A percentile compares a stretch with the other conserved stretches of the same genome.
Evolutionary conservation across 2,329 filamentous ascomycete genomes (phyloP).

Genomic region (Colletotrichum sp.): DNA sequence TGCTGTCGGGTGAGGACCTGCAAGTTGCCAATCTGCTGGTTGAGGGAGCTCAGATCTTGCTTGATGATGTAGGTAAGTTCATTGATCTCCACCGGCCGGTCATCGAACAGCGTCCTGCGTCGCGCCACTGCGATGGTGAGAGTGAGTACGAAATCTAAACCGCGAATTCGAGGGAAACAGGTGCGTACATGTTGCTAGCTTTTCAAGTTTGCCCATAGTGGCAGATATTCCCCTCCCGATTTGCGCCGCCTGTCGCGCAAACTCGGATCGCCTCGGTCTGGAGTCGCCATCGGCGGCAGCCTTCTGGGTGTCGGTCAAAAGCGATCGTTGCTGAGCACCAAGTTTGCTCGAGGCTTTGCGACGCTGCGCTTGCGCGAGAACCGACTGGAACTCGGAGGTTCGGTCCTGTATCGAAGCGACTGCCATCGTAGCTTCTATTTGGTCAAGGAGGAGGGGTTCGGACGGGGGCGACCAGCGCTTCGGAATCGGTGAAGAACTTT

Average conservation of each 20-base stretch:
- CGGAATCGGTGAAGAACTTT: neutral
- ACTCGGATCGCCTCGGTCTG: slow-evolving; percentile 78
- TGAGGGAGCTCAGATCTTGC: slow-evolving; percentile 85
- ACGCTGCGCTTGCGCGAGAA: slow-evolving; percentile 85
- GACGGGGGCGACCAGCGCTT: neutral
- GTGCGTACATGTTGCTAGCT: slow-evolving; percentile 78
- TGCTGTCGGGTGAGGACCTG: slow-evolving; percentile 79
- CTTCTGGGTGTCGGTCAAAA: slow-evolving; percentile 78
- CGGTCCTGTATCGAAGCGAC: slow-evolving; percentile 90
- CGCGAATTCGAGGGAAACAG: neutral
- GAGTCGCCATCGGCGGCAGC: slow-evolving; percentile 60
- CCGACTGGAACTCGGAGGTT: slow-evolving; percentile 92
- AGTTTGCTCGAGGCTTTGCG: slow-evolving; percentile 78
- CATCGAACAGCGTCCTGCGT: slow-evolving; percentile 95
- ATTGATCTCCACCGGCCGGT: slow-evolving; percentile 92
- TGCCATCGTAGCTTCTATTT: slow-evolving; percentile 52
- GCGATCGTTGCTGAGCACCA: slow-evolving; percentile 79
- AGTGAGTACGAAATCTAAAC: neutral
- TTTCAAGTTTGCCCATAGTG: slow-evolving; percentile 95
- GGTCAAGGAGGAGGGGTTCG: neutral
- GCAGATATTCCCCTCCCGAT: slow-evolving; percentile 90
- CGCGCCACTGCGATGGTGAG: slow-evolving; percentile 72
- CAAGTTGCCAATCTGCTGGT: slow-evolving; percentile 86
- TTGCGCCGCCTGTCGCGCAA: slow-evolving; percentile 88
- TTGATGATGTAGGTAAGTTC: slow-evolving; percentile 96